Evolutionary conservation across 495 filamentous ascomycete species (phyloP), one percentile per base, ranked within the genome.

Genomic region (Cercophora sp.): DNA sequence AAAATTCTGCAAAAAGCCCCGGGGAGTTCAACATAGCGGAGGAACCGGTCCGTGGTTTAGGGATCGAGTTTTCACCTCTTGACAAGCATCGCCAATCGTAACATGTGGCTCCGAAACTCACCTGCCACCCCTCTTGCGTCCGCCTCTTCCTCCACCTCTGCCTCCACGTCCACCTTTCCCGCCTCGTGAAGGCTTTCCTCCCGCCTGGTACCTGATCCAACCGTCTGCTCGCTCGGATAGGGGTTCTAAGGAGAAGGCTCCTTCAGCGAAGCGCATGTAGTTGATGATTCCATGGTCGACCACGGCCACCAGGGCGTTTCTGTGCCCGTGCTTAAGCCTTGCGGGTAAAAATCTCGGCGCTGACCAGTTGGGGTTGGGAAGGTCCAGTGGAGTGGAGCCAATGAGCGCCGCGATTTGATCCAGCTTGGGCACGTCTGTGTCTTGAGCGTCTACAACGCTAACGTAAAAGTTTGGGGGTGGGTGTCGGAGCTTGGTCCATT

Each of bases 211-310:
- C 57, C 52, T 62, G 62, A 48, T 32, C 63, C 57, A 25, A 53
- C 49, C 45, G 59, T 79, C 66, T 46, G 71, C 74, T 29, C 75
- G 46, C 54, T 82, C 77, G 59, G 80, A 91, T 15, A 95, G 45
- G 68, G 69, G 80, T 68, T 94, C 91, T 39, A 80, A 82, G 20
- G 77, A 85, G 69, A 96, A 96, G 10, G 80, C 85, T 9, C 83
- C 84, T 70, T 96, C 91, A 6, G 75, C 83, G 47, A 96, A 70
- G 29, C 87, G 78, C 42, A 96, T 68, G 64, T 88, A 98, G 62
- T 91, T 96, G 25, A 90, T 85, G 24, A 98, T 76, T 0, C 93
- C 93, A 50, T 89, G 78, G 62, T 97, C 93, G 8, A 96, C 88
- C 4, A 97, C 81, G 0, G 91, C 93, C 15, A 98, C 59, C 42